A percentile compares a stretch with the other conserved stretches of the same genome.
Conservation (phyloP, 164 flowering plant species). For the Sextonia rubra region DNA sequence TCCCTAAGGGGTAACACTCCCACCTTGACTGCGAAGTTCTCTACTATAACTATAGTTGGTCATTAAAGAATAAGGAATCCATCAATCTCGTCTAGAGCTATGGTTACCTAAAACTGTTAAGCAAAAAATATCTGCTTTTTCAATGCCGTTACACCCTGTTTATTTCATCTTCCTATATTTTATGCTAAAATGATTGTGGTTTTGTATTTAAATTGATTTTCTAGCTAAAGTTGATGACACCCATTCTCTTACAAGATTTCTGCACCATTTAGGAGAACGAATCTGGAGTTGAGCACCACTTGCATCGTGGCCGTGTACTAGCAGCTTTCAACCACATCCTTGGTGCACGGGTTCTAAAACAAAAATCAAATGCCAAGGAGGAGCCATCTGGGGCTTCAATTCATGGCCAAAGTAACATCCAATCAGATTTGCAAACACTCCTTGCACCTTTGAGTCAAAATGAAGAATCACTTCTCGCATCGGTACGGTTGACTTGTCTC, state of each 20-base stretch:
- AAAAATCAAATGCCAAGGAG: constrained; percentile 36
- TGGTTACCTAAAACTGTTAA: no score
- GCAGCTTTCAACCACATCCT: constrained; percentile 86
- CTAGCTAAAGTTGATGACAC: not conserved
- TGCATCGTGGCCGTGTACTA: constrained; percentile 93
- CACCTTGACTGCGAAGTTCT: no score
- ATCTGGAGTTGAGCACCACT: constrained; percentile 80
- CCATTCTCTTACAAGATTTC: not conserved
- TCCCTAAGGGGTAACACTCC: no score
- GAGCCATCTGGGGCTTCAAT: constrained; percentile 38
- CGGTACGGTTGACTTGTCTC: constrained; percentile 44
- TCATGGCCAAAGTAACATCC: constrained; percentile 59
- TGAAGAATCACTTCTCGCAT: constrained; percentile 76
- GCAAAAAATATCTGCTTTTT: not conserved
- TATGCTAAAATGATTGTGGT: not conserved
- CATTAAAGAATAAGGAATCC: not conserved
- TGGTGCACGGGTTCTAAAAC: constrained; percentile 48
- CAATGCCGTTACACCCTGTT: not conserved
- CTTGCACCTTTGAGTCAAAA: constrained; percentile 63
- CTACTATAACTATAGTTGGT: not conserved
- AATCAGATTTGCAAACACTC: constrained; percentile 75
- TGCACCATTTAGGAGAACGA: constrained; percentile 50
- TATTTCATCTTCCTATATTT: not conserved
- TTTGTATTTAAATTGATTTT: no score
- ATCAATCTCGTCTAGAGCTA: not conserved